Conservation (phyloP, 257 asterid genomes). For the Fraxinus cuspidata region DNA sequence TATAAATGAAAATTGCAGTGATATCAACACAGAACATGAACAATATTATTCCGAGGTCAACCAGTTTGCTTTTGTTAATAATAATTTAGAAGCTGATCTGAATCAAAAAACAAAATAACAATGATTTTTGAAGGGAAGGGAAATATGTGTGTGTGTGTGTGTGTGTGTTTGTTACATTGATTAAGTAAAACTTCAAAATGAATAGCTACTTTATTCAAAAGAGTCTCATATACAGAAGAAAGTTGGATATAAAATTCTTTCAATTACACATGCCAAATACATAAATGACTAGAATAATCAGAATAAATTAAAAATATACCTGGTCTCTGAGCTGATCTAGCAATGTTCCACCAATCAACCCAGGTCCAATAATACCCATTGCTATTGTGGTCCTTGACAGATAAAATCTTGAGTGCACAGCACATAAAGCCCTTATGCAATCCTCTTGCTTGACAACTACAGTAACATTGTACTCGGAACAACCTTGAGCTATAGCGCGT, state of each 20-base stretch:
- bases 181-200: not conserved
- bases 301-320: constrained; percentile 39
- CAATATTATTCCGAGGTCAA: not conserved
- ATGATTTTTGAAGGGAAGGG: not conserved
- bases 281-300: not conserved
- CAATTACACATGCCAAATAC: not conserved
- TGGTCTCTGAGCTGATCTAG: constrained; percentile 95
- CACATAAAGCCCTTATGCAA: constrained; percentile 88
- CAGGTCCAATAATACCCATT: constrained; percentile 96
- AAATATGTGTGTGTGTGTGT: no score
- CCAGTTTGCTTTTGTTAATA: not conserved
- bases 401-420: constrained; percentile 98
- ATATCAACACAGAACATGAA: not conserved
- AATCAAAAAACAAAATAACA: not conserved
- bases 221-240: no score
- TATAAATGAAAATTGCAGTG: not conserved
- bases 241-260: no score
- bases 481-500: constrained; percentile 99
- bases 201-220: no score
- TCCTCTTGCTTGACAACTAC: constrained; percentile 94
- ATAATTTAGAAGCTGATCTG: not conserved
- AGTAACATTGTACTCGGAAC: constrained; percentile 92
- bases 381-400: constrained; percentile 89
- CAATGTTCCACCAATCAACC: constrained; percentile 92
- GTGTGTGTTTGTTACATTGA: not conserved